A percentile compares a stretch with the other conserved stretches of the same genome.
Conservation (phyloP, 768 basidiomycete genomes). For the Boletellus emodensis region DNA sequence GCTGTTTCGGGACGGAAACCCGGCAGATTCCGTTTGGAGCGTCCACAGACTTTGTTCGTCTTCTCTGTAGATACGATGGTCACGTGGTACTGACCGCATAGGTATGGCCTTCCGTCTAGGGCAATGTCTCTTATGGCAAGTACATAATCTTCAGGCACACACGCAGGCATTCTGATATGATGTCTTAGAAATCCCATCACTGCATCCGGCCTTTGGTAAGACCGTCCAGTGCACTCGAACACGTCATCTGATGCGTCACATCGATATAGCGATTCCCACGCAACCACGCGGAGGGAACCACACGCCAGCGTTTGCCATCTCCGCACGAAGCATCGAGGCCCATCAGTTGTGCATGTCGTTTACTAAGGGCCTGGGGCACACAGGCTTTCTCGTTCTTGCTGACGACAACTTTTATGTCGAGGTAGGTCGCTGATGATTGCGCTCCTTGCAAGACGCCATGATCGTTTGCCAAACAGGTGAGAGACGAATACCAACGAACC, state of each 20-base stretch:
- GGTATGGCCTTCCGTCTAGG: constrained; percentile 40
- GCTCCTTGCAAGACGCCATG: background rate
- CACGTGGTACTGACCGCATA: constrained; percentile 1
- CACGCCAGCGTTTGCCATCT: constrained; percentile 58
- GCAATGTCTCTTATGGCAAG: constrained; percentile 67
- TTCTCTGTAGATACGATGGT: background rate
- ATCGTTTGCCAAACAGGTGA: constrained; percentile 18
- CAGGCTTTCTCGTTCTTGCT: constrained; percentile 54
- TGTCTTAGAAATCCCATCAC: constrained; percentile 50
- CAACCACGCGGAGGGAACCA: constrained; percentile 70
- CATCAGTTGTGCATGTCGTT: constrained; percentile 56
- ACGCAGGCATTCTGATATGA: constrained; percentile 12
- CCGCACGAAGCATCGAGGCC: constrained; percentile 58
- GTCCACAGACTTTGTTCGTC: constrained; percentile 76
- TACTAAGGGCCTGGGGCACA: constrained; percentile 59
- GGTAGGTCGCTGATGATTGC: constrained; percentile 32
- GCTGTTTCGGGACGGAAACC: constrained; percentile 41
- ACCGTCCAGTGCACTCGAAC: background rate
- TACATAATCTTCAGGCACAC: constrained; percentile 21
- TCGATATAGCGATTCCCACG: constrained; percentile 62
- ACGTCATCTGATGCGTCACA: constrained; percentile 18
- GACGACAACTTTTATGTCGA: constrained; percentile 54
- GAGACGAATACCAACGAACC: constrained; percentile 20
- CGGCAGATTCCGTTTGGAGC: constrained; percentile 43
- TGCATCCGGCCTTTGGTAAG: constrained; percentile 64